Evolutionary conservation across 768 basidiomycete species (phyloP), one percentile per base, ranked within the genome.

Genomic region (Pisolithus microcarpus): DNA sequence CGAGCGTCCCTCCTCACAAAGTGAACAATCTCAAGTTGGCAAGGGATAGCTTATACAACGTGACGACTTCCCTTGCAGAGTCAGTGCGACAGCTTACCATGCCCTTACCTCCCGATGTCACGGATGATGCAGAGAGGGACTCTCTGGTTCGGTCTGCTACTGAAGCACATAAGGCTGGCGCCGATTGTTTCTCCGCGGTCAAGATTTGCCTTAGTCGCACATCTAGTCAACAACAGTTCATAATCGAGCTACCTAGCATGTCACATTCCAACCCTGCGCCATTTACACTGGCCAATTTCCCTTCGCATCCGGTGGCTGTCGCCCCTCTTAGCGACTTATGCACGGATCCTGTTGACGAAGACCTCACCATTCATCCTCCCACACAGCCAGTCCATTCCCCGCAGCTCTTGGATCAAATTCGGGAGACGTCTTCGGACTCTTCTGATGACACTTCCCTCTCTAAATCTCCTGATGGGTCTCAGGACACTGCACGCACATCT

Each of bases 171-270:
- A 87, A 91, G 63, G 83, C 88, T 24, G 91, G 90, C 26, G 83
- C 86, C 10, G 93, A 96, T 55, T 95, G 92, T 65, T 85, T 91
- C 38, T 78, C 84, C 7, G 81, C 89, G 23, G 89, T 94, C 57
- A 91, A 87, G 68, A 77, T 85, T 53, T 93, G 90, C 62, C 68
- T 94, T 50, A 81, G 76, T 62, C 77, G 83, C 46, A 73, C 83
- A 19, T 67, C 75, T 11, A 76, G 77, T 38, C 83, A 84, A 59
- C 74, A 75, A 37, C 77, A 82, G 9, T 83, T 87, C 61, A 67
- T 87, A 54, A 75, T 87, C 64, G 77, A 82, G 56, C 68, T 85
- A 24, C 85, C 85, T 16, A 69, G 66, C 26, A 65, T 65, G 21
- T 75, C 73, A 21, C 75, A 79, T 52, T 65, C 74, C 42, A 73